Conservation (phyloP, 257 asterid species). For the Gentiana straminea region DNA sequence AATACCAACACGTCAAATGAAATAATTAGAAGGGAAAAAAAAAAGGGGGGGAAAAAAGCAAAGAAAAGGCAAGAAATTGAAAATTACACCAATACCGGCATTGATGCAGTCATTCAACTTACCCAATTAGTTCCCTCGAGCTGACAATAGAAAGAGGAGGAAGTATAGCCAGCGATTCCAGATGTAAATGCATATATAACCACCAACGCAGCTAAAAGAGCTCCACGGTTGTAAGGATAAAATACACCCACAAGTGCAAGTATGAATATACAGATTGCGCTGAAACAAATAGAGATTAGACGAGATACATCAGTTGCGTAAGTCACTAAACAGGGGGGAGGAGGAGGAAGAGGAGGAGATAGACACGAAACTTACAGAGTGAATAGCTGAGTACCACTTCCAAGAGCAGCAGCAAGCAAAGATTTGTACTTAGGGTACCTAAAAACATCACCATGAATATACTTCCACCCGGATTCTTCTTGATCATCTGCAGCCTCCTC, state of each 20-base stretch:
- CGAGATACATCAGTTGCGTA: neutral
- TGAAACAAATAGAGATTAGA: constrained; percentile 4
- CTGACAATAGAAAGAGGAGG: constrained; percentile 32
- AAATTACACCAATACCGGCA: no score
- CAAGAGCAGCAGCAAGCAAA: constrained; percentile 27
- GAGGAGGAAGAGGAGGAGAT: neutral
- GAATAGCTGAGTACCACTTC: constrained; percentile 28
- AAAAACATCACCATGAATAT: constrained; percentile 36
- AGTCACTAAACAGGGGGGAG: no score
- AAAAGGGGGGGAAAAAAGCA: no score
- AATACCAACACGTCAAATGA: neutral
- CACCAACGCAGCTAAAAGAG: constrained; percentile 32
- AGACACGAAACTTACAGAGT: constrained; percentile 21
- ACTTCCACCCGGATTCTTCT: constrained; percentile 36
- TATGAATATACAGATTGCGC: constrained; percentile 26
- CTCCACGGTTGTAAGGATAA: constrained; percentile 40
- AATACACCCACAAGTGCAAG: constrained; percentile 37
- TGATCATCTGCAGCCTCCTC: constrained; percentile 35
- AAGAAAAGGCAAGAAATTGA: no score
- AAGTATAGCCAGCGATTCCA: constrained; percentile 32
- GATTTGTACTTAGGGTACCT: constrained; percentile 29
- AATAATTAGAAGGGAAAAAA: neutral
- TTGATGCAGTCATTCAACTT: neutral
- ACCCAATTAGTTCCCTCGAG: constrained; percentile 37
- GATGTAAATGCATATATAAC: constrained; percentile 32